These are phyloP conservation scores for Boletus pseudopeckii DNA, from an alignment of 768 basidiomycete genomes.

Conservation along the genomic window DNA sequence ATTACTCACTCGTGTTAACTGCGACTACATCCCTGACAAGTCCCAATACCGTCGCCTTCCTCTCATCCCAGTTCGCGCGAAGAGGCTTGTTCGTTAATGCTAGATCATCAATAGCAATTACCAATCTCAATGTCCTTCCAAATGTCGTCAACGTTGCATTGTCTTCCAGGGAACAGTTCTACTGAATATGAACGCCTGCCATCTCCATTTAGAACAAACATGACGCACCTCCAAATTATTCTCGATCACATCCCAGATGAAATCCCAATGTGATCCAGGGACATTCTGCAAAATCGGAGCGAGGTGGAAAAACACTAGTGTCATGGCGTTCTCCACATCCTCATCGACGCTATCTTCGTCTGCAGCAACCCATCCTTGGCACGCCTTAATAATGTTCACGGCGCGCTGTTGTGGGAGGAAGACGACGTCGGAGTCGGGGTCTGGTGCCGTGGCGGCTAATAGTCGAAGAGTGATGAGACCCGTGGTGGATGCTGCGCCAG, in stretches of 20 bases:
- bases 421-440: constrained; percentile 70
- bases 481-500: constrained; percentile 58
- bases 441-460: constrained; percentile 71
- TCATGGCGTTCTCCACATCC: constrained; percentile 75
- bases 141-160: constrained; percentile 55
- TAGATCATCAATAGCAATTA: constrained; percentile 68
- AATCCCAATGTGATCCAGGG: constrained; percentile 87
- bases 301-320: constrained; percentile 67
- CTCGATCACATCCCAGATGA: constrained; percentile 86
- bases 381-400: constrained; percentile 81
- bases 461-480: constrained; percentile 69
- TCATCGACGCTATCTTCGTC: constrained; percentile 67
- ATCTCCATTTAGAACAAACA: neutral
- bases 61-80: constrained; percentile 62
- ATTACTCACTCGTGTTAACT: constrained; percentile 46
- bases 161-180: constrained; percentile 64
- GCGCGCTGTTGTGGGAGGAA: constrained; percentile 85
- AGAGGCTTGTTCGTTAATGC: constrained; percentile 69
- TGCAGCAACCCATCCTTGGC: constrained; percentile 75
- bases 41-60: constrained; percentile 48
- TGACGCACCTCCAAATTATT: constrained; percentile 76
- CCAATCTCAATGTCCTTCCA: constrained; percentile 65
- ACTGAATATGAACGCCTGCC: neutral
- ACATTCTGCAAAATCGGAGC: constrained; percentile 88
- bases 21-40: constrained; percentile 61